phyloP scores from a whole-genome alignment of 2,329 filamentous ascomycete species.

The Colletotrichum sidae region DNA sequence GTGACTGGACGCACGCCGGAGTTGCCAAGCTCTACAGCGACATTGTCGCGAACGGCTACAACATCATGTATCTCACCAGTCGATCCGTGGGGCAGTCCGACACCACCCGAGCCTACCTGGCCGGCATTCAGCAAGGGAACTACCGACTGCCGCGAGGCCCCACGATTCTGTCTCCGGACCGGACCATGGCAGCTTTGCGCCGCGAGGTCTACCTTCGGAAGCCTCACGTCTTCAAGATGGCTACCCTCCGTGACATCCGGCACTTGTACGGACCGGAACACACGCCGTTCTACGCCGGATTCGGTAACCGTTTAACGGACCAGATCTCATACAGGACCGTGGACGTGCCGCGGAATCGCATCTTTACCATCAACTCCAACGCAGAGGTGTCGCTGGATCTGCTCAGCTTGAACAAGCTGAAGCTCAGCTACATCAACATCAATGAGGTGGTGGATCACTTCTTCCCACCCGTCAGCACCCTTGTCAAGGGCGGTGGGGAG shows the following conservation, averaged over 20 bases:
- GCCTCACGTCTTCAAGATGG: slow-evolving; percentile 99
- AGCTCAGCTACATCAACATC: slow-evolving; percentile 97
- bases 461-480: slow-evolving; percentile 89
- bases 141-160: slow-evolving; percentile 89
- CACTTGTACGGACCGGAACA: slow-evolving; percentile 82
- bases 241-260: slow-evolving; percentile 93
- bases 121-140: slow-evolving; percentile 88
- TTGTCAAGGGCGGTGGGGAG: slow-evolving; percentile 90
- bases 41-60: slow-evolving; percentile 95
- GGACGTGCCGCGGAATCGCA: slow-evolving; percentile 91
- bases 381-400: slow-evolving; percentile 94
- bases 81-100: slow-evolving; percentile 95
- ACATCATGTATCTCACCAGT: slow-evolving; percentile 97
- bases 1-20: slow-evolving; percentile 97
- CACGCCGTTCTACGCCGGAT: slow-evolving; percentile 95
- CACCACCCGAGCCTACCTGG: slow-evolving; percentile 87
- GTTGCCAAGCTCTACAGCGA: slow-evolving; percentile 98
- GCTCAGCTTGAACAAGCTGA: slow-evolving; percentile 91
- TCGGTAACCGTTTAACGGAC: slow-evolving; percentile 95
- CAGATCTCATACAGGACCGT: slow-evolving; percentile 96
- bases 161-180: slow-evolving; percentile 93
- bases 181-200: slow-evolving; percentile 91
- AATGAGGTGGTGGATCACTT: slow-evolving; percentile 98
- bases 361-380: slow-evolving; percentile 99
- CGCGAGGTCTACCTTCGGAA: slow-evolving; percentile 96